Base-by-base conservation (phyloP, 1,284 basidiomycete genomes). In the Coriolopsis trogii region DNA sequence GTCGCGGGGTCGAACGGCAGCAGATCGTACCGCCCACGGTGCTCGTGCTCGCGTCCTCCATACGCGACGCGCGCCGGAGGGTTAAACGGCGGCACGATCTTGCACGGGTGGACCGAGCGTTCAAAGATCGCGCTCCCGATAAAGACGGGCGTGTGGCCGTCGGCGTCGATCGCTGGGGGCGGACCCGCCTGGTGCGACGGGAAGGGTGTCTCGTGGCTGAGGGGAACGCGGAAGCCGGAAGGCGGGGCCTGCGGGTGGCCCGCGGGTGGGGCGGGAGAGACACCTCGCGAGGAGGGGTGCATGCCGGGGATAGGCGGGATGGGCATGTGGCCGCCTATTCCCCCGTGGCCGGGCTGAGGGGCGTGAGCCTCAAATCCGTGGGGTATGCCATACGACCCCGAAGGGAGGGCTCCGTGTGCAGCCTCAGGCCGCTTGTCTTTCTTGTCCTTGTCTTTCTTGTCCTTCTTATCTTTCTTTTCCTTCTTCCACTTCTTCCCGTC, bases 101-200 rank as follows among this genome's bases (percentile, higher is more conserved):
- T 91, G 78, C 89, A 91, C 7, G 89, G 89, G 57, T 91, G 89
- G 3, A 91, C 85, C 0, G 83, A 80, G 58, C 73, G 74, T 39
- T 74, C 72, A 61, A 89, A 75, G 40, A 90, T 70, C 15, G 87
- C 89, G 10, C 85, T 88, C 21, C 88, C 89, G 29, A 91, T 59
- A 71, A 77, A 91, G 55, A 91, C 64, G 8, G 86, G 84, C 12
- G 75, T 78, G 16, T 39, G 47, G 8, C 80, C 79, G 62, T 84
- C 80, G 3, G 70, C 65, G 62, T 89, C 87, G 45, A 66, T 62
- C 60, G 74, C 79, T 9, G 78, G 76, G 2, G 84, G 76, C 4
- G 50, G 67, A 23, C 78, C 81, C 41, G 76, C 65, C 55, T 76
- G 70, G 2, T 70, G 43, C 0, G 51, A 21, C 6, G 85, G 83